phyloP scores from a whole-genome alignment of 1,284 basidiomycete species.

The Ustilago tritici region DNA sequence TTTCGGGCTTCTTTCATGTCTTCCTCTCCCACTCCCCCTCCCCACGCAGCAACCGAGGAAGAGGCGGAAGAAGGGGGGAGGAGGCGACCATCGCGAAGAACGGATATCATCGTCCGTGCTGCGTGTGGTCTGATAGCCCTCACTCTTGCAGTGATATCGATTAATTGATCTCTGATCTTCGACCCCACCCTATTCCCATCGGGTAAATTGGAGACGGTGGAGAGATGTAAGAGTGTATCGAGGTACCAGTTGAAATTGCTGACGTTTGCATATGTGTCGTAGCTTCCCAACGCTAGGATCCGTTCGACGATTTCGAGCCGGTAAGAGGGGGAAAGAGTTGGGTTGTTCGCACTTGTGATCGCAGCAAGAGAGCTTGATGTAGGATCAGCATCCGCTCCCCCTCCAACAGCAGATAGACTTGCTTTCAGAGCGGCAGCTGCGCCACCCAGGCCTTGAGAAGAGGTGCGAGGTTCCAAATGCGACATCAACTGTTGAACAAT shows the following conservation, averaged over 20 bases:
- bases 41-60: no score
- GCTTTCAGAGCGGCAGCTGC: slow-evolving; percentile 71
- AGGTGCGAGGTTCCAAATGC: slow-evolving; percentile 78
- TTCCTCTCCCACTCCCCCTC: neutral
- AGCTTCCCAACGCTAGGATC: slow-evolving; percentile 84
- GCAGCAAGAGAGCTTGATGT: slow-evolving; percentile 34
- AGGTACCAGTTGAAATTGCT: slow-evolving; percentile 96
- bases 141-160: slow-evolving; percentile 88
- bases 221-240: slow-evolving; percentile 78
- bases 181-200: slow-evolving; percentile 75
- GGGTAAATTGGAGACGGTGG: slow-evolving; percentile 78
- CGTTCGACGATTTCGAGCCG: slow-evolving; percentile 82
- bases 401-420: slow-evolving; percentile 72
- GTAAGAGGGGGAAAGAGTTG: slow-evolving; percentile 78
- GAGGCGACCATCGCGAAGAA: slow-evolving; percentile 76
- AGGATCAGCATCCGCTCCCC: slow-evolving; percentile 52
- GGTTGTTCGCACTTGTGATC: slow-evolving; percentile 59
- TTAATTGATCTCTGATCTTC: slow-evolving; percentile 82
- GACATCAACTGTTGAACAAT: slow-evolving; percentile 88
- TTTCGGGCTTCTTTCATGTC: slow-evolving; percentile 71
- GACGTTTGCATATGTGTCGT: slow-evolving; percentile 86
- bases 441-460: slow-evolving; percentile 28
- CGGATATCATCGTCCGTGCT: slow-evolving; percentile 81
- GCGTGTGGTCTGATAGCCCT: slow-evolving; percentile 81
- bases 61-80: slow-evolving; percentile 72